Conservation (phyloP, 805 yeast genomes). For the Komagataella phaffii region DNA sequence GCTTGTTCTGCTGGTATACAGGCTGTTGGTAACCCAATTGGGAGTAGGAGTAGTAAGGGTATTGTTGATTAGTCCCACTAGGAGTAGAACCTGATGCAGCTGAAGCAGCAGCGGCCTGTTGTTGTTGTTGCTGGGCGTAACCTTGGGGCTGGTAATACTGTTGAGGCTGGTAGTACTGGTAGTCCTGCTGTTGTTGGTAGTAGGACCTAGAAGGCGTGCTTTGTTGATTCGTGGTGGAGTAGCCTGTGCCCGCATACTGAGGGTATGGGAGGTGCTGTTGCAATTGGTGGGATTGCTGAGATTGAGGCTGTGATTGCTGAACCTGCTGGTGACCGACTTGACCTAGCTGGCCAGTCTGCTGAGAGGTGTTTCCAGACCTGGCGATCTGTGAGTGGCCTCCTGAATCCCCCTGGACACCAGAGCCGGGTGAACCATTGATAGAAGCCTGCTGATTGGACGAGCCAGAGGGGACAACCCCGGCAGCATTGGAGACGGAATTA, state of each 20-base stretch:
- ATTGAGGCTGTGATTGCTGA: background rate
- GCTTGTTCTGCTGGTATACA: background rate
- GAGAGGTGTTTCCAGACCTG: background rate
- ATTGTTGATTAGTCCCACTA: background rate
- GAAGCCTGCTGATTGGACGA: background rate
- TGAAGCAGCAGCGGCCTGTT: constrained; percentile 1
- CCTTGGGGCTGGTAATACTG: background rate
- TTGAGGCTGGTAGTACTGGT: background rate
- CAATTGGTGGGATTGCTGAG: background rate
- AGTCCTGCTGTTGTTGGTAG: background rate
- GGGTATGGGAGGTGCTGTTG: background rate
- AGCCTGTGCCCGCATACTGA: background rate
- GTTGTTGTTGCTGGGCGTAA: background rate
- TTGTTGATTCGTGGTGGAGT: background rate
- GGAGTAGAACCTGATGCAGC: background rate
- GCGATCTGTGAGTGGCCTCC: background rate
- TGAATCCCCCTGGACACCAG: background rate
- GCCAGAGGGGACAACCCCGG: background rate
- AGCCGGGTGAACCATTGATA: background rate
- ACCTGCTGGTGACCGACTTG: constrained; percentile 1
- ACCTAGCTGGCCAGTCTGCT: background rate
- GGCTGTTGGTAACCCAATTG: constrained; percentile 1
- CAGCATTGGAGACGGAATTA: background rate
- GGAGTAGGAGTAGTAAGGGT: constrained; percentile 2
- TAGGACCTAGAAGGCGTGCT: background rate